A percentile compares a stretch with the other conserved stretches of the same genome.
phyloP scores from a whole-genome alignment of 768 basidiomycete genomes.

The Imleria badia region DNA sequence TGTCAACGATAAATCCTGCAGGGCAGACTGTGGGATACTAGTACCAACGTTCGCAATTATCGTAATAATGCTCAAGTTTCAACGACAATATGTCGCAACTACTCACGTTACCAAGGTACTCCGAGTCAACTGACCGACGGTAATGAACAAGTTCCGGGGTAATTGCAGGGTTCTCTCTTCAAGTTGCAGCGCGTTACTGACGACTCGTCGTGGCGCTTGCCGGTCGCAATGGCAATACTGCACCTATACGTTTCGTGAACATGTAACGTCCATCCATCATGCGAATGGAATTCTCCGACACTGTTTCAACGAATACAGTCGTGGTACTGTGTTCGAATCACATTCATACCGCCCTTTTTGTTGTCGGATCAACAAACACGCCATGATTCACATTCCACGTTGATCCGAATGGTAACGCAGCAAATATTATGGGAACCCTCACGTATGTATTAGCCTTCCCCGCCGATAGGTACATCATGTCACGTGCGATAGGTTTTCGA shows the following conservation, averaged over 20 bases:
- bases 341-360: not conserved
- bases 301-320: constrained; percentile 14
- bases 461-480: not conserved
- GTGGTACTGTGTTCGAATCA: constrained; percentile 2
- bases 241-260: not conserved
- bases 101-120: not conserved
- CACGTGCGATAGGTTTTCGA: not conserved
- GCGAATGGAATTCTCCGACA: not conserved
- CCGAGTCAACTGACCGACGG: not conserved
- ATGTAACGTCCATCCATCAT: not conserved
- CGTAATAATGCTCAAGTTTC: constrained; percentile 19
- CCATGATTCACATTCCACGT: not conserved
- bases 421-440: not conserved
- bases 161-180: not conserved
- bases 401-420: constrained; percentile 8
- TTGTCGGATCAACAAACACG: not conserved
- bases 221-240: not conserved
- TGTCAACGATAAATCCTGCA: constrained; percentile 1
- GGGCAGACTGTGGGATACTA: not conserved
- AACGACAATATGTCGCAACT: not conserved
- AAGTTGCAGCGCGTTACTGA: not conserved
- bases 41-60: not conserved
- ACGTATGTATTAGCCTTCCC: not conserved
- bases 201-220: not conserved
- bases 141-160: not conserved